These are phyloP conservation scores for Carpinus fangiana DNA, from an alignment of 306 rosid genomes.

Conservation along the genomic window DNA sequence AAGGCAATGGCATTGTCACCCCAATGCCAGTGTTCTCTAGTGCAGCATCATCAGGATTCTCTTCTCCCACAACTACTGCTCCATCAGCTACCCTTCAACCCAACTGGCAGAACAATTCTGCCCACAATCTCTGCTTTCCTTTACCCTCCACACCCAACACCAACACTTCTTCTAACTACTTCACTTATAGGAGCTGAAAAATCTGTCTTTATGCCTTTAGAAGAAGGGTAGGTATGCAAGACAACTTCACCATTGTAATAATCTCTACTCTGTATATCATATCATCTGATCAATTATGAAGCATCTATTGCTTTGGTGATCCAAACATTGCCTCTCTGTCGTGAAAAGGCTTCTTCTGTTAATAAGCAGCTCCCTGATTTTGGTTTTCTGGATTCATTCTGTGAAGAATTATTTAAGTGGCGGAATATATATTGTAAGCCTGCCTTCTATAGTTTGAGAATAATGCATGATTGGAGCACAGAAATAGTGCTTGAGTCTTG, in stretches of 20 bases:
- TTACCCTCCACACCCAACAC: conserved; percentile 13
- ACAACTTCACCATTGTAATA: not conserved
- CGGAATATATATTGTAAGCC: not conserved
- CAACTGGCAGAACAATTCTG: conserved; percentile 28
- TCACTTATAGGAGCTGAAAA: conserved; percentile 9
- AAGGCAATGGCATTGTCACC: conserved; percentile 26
- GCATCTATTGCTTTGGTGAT: not conserved
- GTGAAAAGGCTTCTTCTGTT: not conserved
- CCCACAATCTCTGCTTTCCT: conserved; percentile 23
- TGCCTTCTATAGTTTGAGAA: not conserved
- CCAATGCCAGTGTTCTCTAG: conserved; percentile 36
- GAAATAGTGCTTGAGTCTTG: not conserved
- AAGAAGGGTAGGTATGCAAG: conserved; percentile 14
- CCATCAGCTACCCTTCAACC: conserved; percentile 13
- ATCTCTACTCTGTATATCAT: not conserved
- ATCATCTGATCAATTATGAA: not conserved
- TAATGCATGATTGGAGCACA: not conserved
- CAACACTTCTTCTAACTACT: conserved; percentile 11
- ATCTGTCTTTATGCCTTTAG: not conserved
- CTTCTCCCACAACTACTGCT: conserved; percentile 31
- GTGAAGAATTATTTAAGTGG: not conserved
- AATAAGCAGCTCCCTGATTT: not conserved
- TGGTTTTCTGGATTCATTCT: not conserved
- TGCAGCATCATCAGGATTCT: conserved; percentile 84
- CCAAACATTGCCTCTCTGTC: not conserved